Conservation (phyloP, 2,329 filamentous ascomycete species). For the Lasiodiplodia gonubiensis region DNA sequence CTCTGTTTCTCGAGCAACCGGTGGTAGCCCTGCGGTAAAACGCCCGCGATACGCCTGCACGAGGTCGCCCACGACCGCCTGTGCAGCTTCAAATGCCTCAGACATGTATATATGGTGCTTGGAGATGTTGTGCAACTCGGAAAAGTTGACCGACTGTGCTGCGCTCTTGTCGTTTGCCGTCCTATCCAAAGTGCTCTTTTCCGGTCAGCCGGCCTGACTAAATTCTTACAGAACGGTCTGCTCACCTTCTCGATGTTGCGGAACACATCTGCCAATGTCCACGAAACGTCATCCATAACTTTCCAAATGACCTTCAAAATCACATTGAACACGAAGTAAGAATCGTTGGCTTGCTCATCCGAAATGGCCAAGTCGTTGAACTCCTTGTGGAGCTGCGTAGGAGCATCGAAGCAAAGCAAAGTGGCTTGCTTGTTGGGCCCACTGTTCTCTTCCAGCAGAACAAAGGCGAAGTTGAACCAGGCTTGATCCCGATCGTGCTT, state of each 20-base stretch:
- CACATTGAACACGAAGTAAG: not conserved
- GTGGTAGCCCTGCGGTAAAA: not conserved
- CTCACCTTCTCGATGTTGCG: slow-evolving; percentile 41
- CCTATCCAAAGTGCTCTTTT: slow-evolving; percentile 35
- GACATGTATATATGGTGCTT: slow-evolving; percentile 47
- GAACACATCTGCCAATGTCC: slow-evolving; percentile 40
- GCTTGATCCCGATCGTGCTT: not conserved
- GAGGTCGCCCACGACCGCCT: slow-evolving; percentile 38
- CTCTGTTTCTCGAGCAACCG: slow-evolving; percentile 23
- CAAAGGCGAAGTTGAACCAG: slow-evolving; percentile 14
- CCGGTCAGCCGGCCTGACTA: slow-evolving; percentile 24
- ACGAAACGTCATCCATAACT: slow-evolving; percentile 39
- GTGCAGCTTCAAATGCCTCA: slow-evolving; percentile 43
- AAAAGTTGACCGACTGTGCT: slow-evolving; percentile 35
- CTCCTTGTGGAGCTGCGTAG: slow-evolving; percentile 31
- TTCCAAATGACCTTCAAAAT: slow-evolving; percentile 42
- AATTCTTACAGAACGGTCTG: not conserved
- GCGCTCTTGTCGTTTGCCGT: slow-evolving; percentile 33
- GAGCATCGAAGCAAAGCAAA: slow-evolving; percentile 41
- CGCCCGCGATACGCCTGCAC: slow-evolving; percentile 30
- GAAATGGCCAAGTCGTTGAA: slow-evolving; percentile 29
- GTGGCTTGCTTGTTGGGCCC: slow-evolving; percentile 24
- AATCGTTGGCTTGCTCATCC: not conserved
- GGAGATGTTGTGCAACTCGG: slow-evolving; percentile 46
- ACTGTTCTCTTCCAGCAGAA: not conserved